Base-by-base conservation (phyloP, 2,329 filamentous ascomycete genomes). In the Fusarium nematophilum region DNA sequence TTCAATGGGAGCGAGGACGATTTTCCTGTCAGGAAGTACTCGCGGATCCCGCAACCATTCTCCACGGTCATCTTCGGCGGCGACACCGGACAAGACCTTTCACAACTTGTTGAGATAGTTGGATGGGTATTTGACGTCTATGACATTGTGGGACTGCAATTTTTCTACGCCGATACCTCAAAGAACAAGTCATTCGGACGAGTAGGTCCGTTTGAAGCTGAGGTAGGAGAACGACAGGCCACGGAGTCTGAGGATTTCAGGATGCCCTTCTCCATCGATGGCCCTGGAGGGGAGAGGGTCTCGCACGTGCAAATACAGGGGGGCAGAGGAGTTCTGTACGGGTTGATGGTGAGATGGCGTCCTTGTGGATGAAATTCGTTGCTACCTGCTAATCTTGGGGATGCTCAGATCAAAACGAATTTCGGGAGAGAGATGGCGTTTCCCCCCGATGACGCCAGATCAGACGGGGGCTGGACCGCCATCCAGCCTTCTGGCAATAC, bases 31-130 rank as follows among this genome's bases (percentile, higher is more conserved):
- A 43, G 13, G 3, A 13, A 10, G 9, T 42, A 36, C 8, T 15
- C 9, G 5, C 13, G 25, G 5, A 26, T 11, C 4, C 33, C 45
- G 11, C 13, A 40, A 1, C 39, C 55, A 2, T 46, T 42, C 31
- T 50, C 50, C 9, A 51, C 55, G 3, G 29, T 54, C 9, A 3
- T 25, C n/a, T 54, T 51, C 31, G 39, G 55, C 7, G 55, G 40
- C 7, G 25, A n/a, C 10, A 3, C 49, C 15, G 55, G 50, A 5
- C n/a, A 50, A 33, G 49, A 45, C 17, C 34, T 58, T 1, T 17
- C 17, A 1, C 29, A 54, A 6, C 45, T 58, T 7, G 23, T 54
- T 9, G 44, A 44, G 9, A 53, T 58, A 15, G 17, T 55, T 5
- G 52, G 44, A 14, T 50, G 49, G 43, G 29, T 46, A 0, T 50